phyloP scores from a whole-genome alignment of 768 basidiomycete species.

The Amanita jacksonii region DNA sequence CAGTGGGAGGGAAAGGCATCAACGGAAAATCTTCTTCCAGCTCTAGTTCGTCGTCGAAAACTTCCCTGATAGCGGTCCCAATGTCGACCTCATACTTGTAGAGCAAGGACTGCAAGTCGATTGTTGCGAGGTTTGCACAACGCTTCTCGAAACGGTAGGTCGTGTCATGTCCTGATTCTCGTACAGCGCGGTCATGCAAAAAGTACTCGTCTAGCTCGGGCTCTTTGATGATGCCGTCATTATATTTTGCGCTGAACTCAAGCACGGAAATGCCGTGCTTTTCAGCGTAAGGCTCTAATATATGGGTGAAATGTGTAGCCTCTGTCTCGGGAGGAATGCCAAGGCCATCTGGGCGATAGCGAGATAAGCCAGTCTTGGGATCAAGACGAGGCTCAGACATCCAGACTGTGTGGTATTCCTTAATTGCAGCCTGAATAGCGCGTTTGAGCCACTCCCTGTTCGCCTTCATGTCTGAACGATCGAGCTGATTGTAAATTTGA shows the following conservation, averaged over 20 bases:
- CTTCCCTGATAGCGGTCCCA: constrained; percentile 92
- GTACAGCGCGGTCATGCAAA: constrained; percentile 90
- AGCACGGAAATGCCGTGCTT: constrained; percentile 90
- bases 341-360: constrained; percentile 87
- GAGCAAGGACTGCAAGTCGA: constrained; percentile 89
- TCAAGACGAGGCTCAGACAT: constrained; percentile 91
- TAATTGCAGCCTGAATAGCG: constrained; percentile 95
- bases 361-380: constrained; percentile 86
- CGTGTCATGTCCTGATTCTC: constrained; percentile 94
- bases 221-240: constrained; percentile 72
- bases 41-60: constrained; percentile 88
- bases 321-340: constrained; percentile 99
- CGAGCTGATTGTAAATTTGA: constrained; percentile 95
- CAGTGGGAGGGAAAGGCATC: constrained; percentile 83
- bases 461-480: constrained; percentile 66
- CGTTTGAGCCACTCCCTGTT: constrained; percentile 91
- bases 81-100: constrained; percentile 99
- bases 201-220: constrained; percentile 95
- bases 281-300: constrained; percentile 88
- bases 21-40: constrained; percentile 89
- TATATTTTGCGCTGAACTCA: constrained; percentile 97
- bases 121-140: constrained; percentile 92
- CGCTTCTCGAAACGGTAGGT: constrained; percentile 97
- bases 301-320: constrained; percentile 95
- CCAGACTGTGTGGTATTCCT: constrained; percentile 99